These are phyloP conservation scores for Lotus japonicus DNA, from an alignment of 306 rosid genomes.

Conservation along the genomic window DNA sequence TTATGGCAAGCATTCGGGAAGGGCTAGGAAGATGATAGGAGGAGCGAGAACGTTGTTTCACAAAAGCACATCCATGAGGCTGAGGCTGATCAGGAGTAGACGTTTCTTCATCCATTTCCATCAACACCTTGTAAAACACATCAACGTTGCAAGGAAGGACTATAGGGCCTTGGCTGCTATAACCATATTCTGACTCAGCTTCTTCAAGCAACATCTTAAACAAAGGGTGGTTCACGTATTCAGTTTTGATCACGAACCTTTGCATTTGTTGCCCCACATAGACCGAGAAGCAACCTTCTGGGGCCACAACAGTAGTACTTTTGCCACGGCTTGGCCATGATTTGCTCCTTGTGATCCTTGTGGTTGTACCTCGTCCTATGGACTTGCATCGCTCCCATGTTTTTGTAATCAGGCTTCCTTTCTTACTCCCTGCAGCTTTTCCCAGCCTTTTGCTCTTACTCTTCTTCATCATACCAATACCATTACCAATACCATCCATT, in stretches of 20 bases:
- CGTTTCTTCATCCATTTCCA: conserved; percentile 56
- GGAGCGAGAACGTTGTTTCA: conserved; percentile 32
- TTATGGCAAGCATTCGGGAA: conserved; percentile 26
- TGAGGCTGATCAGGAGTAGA: neutral
- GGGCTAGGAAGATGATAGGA: conserved; percentile 56
- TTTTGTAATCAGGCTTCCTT: conserved; percentile 41
- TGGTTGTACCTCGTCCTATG: conserved; percentile 25
- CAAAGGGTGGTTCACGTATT: conserved; percentile 66
- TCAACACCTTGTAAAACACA: conserved; percentile 48
- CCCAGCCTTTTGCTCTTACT: neutral
- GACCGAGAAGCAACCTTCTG: conserved; percentile 73
- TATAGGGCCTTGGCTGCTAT: conserved; percentile 60
- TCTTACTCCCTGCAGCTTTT: conserved; percentile 31
- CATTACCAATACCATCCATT: conserved; percentile 27
- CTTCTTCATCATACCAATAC: neutral
- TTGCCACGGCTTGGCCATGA: conserved; percentile 35
- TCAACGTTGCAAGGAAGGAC: conserved; percentile 70
- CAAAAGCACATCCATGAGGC: conserved; percentile 34
- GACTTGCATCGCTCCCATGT: conserved; percentile 89
- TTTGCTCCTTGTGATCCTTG: conserved; percentile 27
- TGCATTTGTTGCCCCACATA: conserved; percentile 72
- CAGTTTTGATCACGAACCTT: conserved; percentile 59
- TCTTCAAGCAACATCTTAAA: conserved; percentile 76
- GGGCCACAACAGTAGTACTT: conserved; percentile 23
- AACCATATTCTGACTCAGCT: conserved; percentile 81